These are phyloP conservation scores for Lecanoromycetidae sp. DNA, from an alignment of 2,329 filamentous ascomycete genomes.

Conservation along the genomic window DNA sequence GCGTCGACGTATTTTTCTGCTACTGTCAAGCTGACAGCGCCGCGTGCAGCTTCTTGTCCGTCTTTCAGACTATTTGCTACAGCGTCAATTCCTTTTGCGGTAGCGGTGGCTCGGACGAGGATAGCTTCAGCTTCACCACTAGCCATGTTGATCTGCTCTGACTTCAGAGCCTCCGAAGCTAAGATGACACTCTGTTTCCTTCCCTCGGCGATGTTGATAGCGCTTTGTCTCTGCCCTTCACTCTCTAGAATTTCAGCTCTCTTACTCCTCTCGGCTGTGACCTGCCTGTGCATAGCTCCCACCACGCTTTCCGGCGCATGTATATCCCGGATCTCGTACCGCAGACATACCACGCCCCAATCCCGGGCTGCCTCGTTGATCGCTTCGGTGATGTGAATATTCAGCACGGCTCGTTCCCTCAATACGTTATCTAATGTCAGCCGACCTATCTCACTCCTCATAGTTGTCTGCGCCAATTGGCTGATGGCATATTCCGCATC, in stretches of 20 bases:
- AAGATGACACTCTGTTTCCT: conserved; percentile 94
- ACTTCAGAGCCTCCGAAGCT: conserved; percentile 78
- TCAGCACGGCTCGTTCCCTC: conserved; percentile 90
- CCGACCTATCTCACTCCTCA: conserved; percentile 97
- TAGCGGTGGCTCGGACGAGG: conserved; percentile 69
- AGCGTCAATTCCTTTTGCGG: conserved; percentile 75
- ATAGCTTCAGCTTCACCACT: conserved; percentile 92
- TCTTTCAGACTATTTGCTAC: conserved; percentile 64
- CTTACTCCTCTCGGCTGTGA: conserved; percentile 94
- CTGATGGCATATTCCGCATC: conserved; percentile 98
- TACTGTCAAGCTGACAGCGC: conserved; percentile 73
- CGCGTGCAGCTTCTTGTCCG: conserved; percentile 64
- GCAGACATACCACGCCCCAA: conserved; percentile 90
- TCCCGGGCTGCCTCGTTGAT: conserved; percentile 97
- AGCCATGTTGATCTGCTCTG: conserved; percentile 88
- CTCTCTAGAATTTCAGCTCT: conserved; percentile 95
- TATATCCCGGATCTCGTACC: conserved; percentile 97
- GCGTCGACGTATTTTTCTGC: conserved; percentile 98
- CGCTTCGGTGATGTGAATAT: conserved; percentile 95
- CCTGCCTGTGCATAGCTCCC: conserved; percentile 95
- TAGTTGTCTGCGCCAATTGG: conserved; percentile 94
- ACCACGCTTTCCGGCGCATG: conserved; percentile 90
- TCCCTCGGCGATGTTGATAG: conserved; percentile 98
- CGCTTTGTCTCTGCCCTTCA: conserved; percentile 90
- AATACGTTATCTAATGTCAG: conserved; percentile 92